Base-by-base conservation (phyloP, 2,329 filamentous ascomycete genomes). In the Colletotrichum somersetense region DNA sequence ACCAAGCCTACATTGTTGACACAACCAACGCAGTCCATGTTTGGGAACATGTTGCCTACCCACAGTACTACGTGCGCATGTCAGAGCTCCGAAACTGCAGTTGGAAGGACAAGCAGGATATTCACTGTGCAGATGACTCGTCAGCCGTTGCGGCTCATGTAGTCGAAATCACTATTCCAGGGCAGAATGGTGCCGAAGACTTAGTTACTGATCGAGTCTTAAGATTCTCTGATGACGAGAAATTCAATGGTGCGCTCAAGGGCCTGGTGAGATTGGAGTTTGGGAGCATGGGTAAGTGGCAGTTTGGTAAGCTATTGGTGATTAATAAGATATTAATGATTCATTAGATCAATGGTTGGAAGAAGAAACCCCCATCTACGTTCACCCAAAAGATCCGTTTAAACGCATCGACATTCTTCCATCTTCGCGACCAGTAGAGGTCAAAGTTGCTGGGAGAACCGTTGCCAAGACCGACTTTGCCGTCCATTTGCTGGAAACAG, bases 311-410 rank as follows among this genome's bases (percentile, higher is more conserved):
- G 23, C 23, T 10, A 20, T 26, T 20, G 64, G 16, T 14, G 46
- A 38, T 62, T 12, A 55, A 1, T 10, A 5, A 57, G 11, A 7
- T 35, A 2, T 14, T 20, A 5, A 8, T 1, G 12, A 26, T 2
- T 16, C 4, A 18, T 11, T 12, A 83, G 82, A 82, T 74, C 79
- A 80, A 72, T 83, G 81, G 81, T 67, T 83, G 1, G 89, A 91
- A 76, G 90, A 92, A 79, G 89, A 91, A 62, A 81, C 82, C 0
- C 86, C 85, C 1, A 87, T 92, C 66, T 86, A 86, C 75, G 84
- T 89, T 4, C 91, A 93, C 71, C 90, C 91, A 0, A 92, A 91
- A 74, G 90, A 92, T 66, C 91, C 91, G 0, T 92, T 88, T 80
- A 91, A 91, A 75, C 86, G 91, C 16, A 82, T 93, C 72, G 90